phyloP scores from a whole-genome alignment of 1,139 yeast species.

The Nakaseomyces glabratus region DNA sequence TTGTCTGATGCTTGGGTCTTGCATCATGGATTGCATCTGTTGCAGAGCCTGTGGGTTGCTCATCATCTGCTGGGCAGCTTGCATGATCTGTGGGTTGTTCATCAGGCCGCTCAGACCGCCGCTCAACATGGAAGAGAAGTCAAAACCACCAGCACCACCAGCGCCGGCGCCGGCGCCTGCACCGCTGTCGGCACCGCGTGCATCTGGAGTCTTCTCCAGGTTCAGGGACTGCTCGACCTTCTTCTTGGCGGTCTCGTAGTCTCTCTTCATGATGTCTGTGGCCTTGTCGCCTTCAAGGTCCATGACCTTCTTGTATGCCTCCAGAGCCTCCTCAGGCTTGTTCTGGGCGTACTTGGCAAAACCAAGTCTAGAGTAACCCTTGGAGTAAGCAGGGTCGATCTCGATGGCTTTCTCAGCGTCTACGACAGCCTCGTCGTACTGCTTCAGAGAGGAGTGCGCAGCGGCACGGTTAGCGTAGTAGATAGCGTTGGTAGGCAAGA shows the following conservation, averaged over 20 bases:
- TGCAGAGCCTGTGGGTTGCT: conserved; percentile 73
- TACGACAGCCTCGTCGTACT: conserved; percentile 66
- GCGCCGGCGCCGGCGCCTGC: conserved; percentile 28
- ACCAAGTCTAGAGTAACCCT: conserved; percentile 93
- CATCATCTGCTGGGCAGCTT: conserved; percentile 92
- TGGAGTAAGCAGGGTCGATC: conserved; percentile 70
- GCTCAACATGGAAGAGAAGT: conserved; percentile 54
- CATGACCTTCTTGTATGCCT: conserved; percentile 82
- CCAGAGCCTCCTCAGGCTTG: conserved; percentile 78
- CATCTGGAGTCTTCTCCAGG: conserved; percentile 34
- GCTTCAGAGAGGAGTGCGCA: conserved; percentile 71
- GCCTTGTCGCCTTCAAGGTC: conserved; percentile 79
- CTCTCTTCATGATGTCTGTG: conserved; percentile 85
- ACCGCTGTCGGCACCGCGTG: conserved; percentile 12
- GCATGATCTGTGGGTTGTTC: conserved; percentile 85
- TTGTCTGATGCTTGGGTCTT: conserved; percentile 66
- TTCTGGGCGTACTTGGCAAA: conserved; percentile 87
- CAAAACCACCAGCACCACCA: conserved; percentile 57
- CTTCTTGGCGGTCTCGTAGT: conserved; percentile 85
- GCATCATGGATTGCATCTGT: conserved; percentile 63
- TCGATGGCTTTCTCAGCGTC: conserved; percentile 80
- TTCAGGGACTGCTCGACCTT: conserved; percentile 61
- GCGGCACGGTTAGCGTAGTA: conserved; percentile 95
- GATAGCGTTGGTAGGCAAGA: conserved; percentile 67
- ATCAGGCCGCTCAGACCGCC: conserved; percentile 64